Base-by-base conservation (phyloP, 345 rosid species). In the Syzygium grande region DNA sequence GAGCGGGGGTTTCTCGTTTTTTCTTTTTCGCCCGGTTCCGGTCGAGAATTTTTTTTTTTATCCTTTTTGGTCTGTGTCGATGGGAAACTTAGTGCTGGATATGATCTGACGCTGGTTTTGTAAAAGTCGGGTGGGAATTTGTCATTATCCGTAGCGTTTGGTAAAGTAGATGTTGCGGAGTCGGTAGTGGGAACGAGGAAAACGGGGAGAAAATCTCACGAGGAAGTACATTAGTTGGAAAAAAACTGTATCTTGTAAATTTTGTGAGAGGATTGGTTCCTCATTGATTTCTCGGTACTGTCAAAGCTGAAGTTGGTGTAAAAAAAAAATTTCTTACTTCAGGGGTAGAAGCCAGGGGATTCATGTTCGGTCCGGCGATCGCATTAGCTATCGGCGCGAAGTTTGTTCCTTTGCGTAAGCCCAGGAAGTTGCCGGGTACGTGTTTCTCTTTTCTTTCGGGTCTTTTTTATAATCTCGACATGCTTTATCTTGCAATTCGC, bases 381-480 rank as follows among this genome's bases (percentile, higher is more conserved):
- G 99, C 99, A 86, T 90, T 97, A 65, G 99, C 99, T 53, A 95
- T 97, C 83, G 98, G 98, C 68, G 99, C 99, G 38, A 97, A 96
- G 93, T 97, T 97, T 89, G 92, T 96, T 54, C 99, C 99, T 68
- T 86, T 97, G 77, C 90, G 99, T 79, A 97, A 97, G 92, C 99
- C 98, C 51, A 91, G 92, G 84, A 96, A 96, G 88, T 89, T 97
- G 83, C 99, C 99, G 55, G 99, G 99, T 97, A 88, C 14, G 49
- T 10, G 27, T 38, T 73, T 38, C 83, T 38, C 49, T 38, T 27
- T 73, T 73, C 25, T 73, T 73, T 19, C 14, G 25, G 41, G 43
- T 65, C 43, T 16, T 65, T 34, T 65, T 15, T 30, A 65, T 65
- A 2, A 3, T 65, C 78, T 65, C 16, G 17, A 65, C 78, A 8